Conservation (phyloP, 176 grass and related monocot genomes). For the Chrysopogon serrulatus region DNA sequence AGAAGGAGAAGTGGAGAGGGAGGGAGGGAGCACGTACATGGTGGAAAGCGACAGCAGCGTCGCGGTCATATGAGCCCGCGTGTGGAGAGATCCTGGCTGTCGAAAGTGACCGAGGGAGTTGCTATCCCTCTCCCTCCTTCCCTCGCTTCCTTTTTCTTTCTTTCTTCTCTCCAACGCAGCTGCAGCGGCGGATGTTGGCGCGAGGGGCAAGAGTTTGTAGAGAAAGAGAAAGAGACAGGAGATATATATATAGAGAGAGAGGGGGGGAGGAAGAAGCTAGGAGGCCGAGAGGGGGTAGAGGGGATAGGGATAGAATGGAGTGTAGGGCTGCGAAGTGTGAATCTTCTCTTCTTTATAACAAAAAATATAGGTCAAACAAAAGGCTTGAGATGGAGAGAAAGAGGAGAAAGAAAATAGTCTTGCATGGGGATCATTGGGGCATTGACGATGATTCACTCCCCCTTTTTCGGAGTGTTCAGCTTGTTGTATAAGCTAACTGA, state of each 20-base stretch:
- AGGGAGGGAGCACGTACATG: constrained; percentile 11
- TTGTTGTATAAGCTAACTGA: no score
- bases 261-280: no score
- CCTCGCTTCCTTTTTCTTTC: constrained; percentile 1
- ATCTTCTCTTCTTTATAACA: constrained; percentile 21
- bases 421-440: constrained; percentile 11
- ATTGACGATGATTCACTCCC: constrained; percentile 8
- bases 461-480: no score
- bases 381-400: neutral
- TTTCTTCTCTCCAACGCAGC: neutral
- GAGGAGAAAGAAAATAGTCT: neutral
- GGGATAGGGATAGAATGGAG: neutral
- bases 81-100: constrained; percentile 51
- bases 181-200: neutral
- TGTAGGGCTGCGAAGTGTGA: neutral
- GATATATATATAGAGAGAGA: no score
- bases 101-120: constrained; percentile 40
- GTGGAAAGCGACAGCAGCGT: constrained; percentile 42
- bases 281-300: neutral
- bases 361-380: constrained; percentile 43
- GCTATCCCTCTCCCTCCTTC: constrained; percentile 25
- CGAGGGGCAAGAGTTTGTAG: neutral
- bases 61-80: constrained; percentile 40
- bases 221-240: neutral
- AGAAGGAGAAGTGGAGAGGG: no score